Conservation (phyloP, 1,284 basidiomycete genomes). For the Mycena sp. region DNA sequence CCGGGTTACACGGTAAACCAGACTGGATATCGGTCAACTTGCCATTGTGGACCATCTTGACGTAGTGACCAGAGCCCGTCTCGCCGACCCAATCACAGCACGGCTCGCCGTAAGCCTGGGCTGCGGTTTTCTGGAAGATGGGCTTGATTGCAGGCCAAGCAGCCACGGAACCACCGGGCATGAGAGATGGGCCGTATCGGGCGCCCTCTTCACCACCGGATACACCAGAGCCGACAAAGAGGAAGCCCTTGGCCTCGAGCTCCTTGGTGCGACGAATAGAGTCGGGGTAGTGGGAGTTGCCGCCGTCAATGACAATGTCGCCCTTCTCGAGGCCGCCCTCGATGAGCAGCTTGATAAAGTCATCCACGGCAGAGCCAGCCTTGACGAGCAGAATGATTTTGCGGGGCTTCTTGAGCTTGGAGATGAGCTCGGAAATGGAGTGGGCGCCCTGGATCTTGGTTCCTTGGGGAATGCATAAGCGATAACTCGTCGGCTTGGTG, state of each 20-base stretch:
- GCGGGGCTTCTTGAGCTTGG: slow-evolving; percentile 86
- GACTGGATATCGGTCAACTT: slow-evolving; percentile 42
- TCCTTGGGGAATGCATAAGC: slow-evolving; percentile 59
- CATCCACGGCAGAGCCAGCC: slow-evolving; percentile 83
- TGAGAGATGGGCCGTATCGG: slow-evolving; percentile 96
- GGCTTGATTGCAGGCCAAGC: slow-evolving; percentile 98
- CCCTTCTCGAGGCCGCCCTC: slow-evolving; percentile 76
- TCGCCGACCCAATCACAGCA: slow-evolving; percentile 99
- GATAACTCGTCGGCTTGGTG: slow-evolving; percentile 36
- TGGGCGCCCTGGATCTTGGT: slow-evolving; percentile 96
- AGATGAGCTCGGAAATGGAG: slow-evolving; percentile 88
- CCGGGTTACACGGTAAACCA: slow-evolving; percentile 31
- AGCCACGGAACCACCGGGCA: slow-evolving; percentile 96
- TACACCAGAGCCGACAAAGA: slow-evolving; percentile 99
- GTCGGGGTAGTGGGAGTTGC: slow-evolving; percentile 99
- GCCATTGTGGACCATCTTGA: slow-evolving; percentile 99
- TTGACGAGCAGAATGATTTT: slow-evolving; percentile 98
- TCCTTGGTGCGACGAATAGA: slow-evolving; percentile 95
- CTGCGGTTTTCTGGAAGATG: slow-evolving; percentile 98
- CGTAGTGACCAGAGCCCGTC: slow-evolving; percentile 93
- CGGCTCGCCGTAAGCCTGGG: slow-evolving; percentile 94
- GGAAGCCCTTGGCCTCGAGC: slow-evolving; percentile 93
- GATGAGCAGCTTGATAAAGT: slow-evolving; percentile 79
- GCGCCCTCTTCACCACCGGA: slow-evolving; percentile 99
- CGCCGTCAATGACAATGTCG: slow-evolving; percentile 98